A percentile compares a stretch with the other conserved stretches of the same genome.
These are phyloP conservation scores for Penicillium desertorum DNA, from an alignment of 495 filamentous ascomycete genomes.

Conservation along the genomic window DNA sequence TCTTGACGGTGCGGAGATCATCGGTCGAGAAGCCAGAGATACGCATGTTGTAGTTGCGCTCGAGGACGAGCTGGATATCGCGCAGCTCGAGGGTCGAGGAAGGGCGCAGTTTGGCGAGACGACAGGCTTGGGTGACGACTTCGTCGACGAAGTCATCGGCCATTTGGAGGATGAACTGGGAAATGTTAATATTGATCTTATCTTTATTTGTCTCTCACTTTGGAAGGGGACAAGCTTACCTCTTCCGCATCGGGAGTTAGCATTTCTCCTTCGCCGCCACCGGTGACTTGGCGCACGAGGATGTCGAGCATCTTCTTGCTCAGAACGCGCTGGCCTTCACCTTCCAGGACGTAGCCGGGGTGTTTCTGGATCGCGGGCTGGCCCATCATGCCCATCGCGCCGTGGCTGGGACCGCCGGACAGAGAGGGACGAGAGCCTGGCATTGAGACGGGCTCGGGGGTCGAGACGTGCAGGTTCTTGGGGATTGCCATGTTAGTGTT, in stretches of 20 bases:
- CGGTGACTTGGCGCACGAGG: slow-evolving; percentile 88
- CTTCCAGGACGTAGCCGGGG: slow-evolving; percentile 79
- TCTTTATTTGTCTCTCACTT: neutral
- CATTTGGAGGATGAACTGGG: slow-evolving; percentile 77
- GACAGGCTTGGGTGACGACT: slow-evolving; percentile 81
- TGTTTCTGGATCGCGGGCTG: slow-evolving; percentile 83
- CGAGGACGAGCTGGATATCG: slow-evolving; percentile 91
- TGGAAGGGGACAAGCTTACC: slow-evolving; percentile 51
- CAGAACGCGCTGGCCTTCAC: slow-evolving; percentile 82
- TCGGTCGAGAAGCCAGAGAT: slow-evolving; percentile 93
- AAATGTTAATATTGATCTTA: slow-evolving; percentile 17
- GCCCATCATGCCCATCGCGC: slow-evolving; percentile 72
- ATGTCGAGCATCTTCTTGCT: slow-evolving; percentile 97
- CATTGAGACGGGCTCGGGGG: slow-evolving; percentile 70
- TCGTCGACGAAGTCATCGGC: slow-evolving; percentile 95
- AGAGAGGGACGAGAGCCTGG: slow-evolving; percentile 72
- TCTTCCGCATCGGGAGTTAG: slow-evolving; percentile 92
- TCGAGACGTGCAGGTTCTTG: slow-evolving; percentile 68
- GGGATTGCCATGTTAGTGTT: slow-evolving; percentile 72
- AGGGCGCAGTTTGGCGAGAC: slow-evolving; percentile 87
- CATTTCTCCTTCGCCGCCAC: slow-evolving; percentile 66
- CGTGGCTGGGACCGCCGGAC: slow-evolving; percentile 69
- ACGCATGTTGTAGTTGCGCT: slow-evolving; percentile 97
- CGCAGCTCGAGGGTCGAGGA: slow-evolving; percentile 85
- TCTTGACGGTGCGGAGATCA: slow-evolving; percentile 89